These are phyloP conservation scores for Tetragonia tetragonoides DNA, from an alignment of 148 eudicot genomes.

Conservation along the genomic window DNA sequence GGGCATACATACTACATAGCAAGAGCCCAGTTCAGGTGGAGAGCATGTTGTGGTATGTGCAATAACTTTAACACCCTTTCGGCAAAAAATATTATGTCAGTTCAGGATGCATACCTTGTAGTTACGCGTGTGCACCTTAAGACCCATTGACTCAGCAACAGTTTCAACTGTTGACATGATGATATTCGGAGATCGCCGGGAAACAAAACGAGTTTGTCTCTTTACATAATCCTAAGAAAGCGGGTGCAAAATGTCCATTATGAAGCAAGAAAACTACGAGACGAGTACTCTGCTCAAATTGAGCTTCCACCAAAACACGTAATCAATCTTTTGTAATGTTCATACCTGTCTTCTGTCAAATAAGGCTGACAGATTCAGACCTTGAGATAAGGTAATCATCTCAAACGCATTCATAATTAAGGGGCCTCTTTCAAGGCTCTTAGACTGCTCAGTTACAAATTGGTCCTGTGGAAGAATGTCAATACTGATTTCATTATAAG, in stretches of 20 bases:
- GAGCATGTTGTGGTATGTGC: not conserved
- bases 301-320: not conserved
- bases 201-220: conserved; percentile 96
- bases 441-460: conserved; percentile 73
- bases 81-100: not conserved
- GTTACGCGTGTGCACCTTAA: conserved; percentile 76
- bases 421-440: conserved; percentile 51
- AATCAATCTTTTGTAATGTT: not conserved
- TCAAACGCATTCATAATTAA: conserved; percentile 97
- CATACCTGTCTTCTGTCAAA: conserved; percentile 95
- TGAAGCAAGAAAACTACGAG: not conserved
- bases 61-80: not conserved
- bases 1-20: not conserved
- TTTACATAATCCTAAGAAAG: conserved; percentile 67
- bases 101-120: conserved; percentile 53
- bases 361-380: conserved; percentile 88
- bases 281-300: not conserved
- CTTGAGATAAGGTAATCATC: conserved; percentile 98
- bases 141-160: conserved; percentile 74
- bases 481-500: not conserved
- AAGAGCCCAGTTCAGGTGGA: not conserved
- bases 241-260: not conserved
- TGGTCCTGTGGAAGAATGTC: conserved; percentile 53
- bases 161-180: conserved; percentile 69
- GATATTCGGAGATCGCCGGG: conserved; percentile 70